Percentiles rank a stretch among this genome's conserved stretches.
These are phyloP conservation scores for Aspergillus heteromorphus DNA, from an alignment of 495 filamentous ascomycete genomes.

Conservation along the genomic window DNA sequence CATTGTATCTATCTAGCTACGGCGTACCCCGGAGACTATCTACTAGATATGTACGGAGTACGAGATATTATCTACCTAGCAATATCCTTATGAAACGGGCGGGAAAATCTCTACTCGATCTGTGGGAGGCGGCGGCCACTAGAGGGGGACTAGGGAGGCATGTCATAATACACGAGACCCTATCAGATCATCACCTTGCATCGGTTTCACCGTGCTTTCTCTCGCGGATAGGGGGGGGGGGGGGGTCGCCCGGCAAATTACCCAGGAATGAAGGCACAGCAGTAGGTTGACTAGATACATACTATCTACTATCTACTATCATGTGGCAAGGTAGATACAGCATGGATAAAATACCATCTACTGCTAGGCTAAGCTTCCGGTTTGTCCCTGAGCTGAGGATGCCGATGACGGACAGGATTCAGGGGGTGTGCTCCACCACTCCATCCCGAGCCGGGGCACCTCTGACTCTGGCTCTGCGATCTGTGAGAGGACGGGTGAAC, in stretches of 20 bases:
- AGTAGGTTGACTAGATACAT: no score
- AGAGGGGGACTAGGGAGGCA: constrained; percentile 13
- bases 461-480: no score
- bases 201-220: background rate
- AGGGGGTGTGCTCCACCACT: background rate
- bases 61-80: no score
- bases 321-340: no score
- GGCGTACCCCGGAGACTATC: no score
- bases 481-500: no score
- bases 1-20: background rate
- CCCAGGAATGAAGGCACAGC: no score
- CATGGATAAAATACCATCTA: no score
- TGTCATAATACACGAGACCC: constrained; percentile 11
- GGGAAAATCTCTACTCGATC: background rate
- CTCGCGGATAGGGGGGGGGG: background rate
- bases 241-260: background rate
- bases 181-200: background rate
- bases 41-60: no score
- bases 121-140: constrained; percentile 1
- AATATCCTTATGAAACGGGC: background rate
- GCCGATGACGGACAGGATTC: background rate
- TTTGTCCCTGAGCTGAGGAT: background rate
- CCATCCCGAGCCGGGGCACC: background rate
- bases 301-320: background rate
- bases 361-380: no score